A percentile compares a stretch with the other conserved stretches of the same genome.
Evolutionary conservation across 345 rosid species (phyloP).

Genomic region (Ceriops tagal): DNA sequence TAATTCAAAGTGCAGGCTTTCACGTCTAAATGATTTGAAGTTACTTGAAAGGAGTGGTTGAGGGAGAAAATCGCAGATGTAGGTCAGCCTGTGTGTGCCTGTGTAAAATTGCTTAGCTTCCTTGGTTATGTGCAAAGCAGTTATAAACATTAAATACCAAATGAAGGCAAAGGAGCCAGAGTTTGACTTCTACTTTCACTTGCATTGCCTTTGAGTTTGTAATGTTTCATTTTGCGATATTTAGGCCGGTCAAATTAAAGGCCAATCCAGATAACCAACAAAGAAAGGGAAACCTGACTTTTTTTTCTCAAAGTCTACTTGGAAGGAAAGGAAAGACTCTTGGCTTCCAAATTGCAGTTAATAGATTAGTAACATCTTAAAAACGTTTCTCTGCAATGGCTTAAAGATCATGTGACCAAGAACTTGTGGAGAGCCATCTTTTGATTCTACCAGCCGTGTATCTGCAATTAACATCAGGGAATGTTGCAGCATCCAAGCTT

Average conservation of each 20-base stretch:
- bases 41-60: neutral
- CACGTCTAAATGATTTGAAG: conserved; percentile 36
- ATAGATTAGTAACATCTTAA: too few species aligned
- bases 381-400: too few species aligned
- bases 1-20: conserved; percentile 50
- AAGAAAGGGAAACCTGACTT: too few species aligned
- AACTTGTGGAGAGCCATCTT: too few species aligned
- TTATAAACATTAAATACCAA: neutral
- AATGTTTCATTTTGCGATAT: neutral
- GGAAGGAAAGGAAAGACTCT: too few species aligned
- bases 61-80: neutral
- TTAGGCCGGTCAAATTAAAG: neutral
- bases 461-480: too few species aligned
- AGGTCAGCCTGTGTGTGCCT: neutral
- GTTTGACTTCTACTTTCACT: neutral
- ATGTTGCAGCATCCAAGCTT: too few species aligned
- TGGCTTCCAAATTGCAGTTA: too few species aligned
- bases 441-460: too few species aligned
- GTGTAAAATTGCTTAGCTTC: neutral
- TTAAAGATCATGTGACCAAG: too few species aligned
- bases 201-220: neutral
- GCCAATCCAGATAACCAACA: neutral
- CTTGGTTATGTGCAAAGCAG: neutral
- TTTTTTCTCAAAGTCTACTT: too few species aligned
- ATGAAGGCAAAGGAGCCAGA: neutral